Evolutionary conservation across 768 basidiomycete species (phyloP), one percentile per base, ranked within the genome.

Genomic region (Myochromella boudieri): DNA sequence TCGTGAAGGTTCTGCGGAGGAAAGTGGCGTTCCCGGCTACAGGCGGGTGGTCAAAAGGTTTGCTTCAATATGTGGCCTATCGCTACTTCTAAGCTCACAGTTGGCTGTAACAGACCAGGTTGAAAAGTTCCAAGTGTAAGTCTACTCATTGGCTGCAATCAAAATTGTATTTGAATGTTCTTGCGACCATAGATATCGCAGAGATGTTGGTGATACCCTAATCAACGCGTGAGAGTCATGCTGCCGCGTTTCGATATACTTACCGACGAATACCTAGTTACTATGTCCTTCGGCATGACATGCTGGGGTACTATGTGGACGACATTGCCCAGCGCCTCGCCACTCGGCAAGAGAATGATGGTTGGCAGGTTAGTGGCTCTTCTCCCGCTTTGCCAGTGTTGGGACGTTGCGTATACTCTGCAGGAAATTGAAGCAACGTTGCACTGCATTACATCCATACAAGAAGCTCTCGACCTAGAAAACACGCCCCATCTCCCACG

Each of bases 211-310:
- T 0, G 91, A 94, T 66, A 90, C 88, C 1, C 72, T 94, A 11
- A 85, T 93, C 49, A 94, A 93, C 55, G 89, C 90, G 87, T 92
- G 67, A 44, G n/a, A n/a, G n/a, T n/a, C n/a, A n/a, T n/a, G 85
- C 72, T 15, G 15, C 18, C 14, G 2, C 39, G 31, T 39, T 18
- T 47, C 25, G 36, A 41, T 27, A 24, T 18, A 18, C 18, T 43
- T 8, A 41, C 43, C 41, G 55, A 41, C 31, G 43, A 21, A 20
- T 21, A 34, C 5, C n/a, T 57, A 91, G 87, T 18, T 95, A 86
- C 57, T 97, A 95, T 60, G 80, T 95, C 25, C 73, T 97, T 2
- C 82, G 92, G 31, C 82, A 89, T 42, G 84, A 91, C 41, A 87
- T 95, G 82, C 74, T 95, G 25, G 75, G 71, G 0, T 86, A 76